These are phyloP conservation scores for Cladosporium sp. DNA, from an alignment of 2,329 filamentous ascomycete species.

Conservation along the genomic window DNA sequence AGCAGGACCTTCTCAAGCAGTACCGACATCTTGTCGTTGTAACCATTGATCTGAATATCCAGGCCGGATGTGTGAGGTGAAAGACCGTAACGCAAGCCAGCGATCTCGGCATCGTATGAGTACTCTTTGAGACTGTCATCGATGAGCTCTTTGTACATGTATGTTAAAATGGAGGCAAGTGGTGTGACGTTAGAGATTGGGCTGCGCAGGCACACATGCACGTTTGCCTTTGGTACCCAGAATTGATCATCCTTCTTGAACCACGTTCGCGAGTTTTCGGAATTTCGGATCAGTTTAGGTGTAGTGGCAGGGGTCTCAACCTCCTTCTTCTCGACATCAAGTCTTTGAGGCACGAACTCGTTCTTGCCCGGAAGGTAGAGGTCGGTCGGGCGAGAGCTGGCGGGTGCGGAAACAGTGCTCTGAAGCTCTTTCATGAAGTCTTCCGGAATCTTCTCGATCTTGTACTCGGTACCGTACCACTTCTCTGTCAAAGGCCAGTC, in stretches of 20 bases:
- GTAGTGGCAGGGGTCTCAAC: slow-evolving; percentile 68
- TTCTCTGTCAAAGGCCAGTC: slow-evolving; percentile 85
- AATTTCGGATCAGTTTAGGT: slow-evolving; percentile 81
- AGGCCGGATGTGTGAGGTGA: slow-evolving; percentile 67
- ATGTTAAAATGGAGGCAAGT: slow-evolving; percentile 71
- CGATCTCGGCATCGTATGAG: slow-evolving; percentile 91
- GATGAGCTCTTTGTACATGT: slow-evolving; percentile 79
- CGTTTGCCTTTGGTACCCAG: slow-evolving; percentile 92
- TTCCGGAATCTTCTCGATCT: slow-evolving; percentile 70
- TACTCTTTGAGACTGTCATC: slow-evolving; percentile 87
- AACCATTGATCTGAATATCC: slow-evolving; percentile 76
- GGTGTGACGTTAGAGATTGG: slow-evolving; percentile 76
- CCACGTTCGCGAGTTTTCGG: slow-evolving; percentile 77
- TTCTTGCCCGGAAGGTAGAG: slow-evolving; percentile 89
- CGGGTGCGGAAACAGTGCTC: slow-evolving; percentile 37
- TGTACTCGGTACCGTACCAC: slow-evolving; percentile 97
- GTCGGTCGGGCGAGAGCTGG: slow-evolving; percentile 59
- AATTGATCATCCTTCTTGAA: slow-evolving; percentile 98
- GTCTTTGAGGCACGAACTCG: slow-evolving; percentile 87
- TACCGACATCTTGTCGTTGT: slow-evolving; percentile 93
- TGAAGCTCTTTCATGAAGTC: slow-evolving; percentile 70
- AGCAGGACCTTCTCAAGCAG: slow-evolving; percentile 83
- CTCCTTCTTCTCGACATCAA: slow-evolving; percentile 93
- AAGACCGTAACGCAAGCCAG: slow-evolving; percentile 81
- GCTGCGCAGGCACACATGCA: slow-evolving; percentile 75